phyloP scores from a whole-genome alignment of 176 grass and related monocot species.

The Zea luxurians region DNA sequence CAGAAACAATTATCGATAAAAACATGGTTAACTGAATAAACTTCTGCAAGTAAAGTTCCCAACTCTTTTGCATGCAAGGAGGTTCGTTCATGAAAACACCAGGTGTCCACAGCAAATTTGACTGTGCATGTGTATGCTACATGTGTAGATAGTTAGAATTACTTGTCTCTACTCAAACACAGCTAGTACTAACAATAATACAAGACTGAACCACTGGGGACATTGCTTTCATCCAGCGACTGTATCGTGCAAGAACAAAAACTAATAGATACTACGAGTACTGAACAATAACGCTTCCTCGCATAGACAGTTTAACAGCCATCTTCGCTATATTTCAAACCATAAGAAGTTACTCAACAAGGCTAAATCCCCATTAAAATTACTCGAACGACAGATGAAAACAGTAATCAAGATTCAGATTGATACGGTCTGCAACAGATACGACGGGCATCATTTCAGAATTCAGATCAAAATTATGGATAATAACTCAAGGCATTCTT shows the following conservation, averaged over 20 bases:
- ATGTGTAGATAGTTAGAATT: background rate
- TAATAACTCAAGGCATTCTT: slow-evolving; percentile 54
- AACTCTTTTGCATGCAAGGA: background rate
- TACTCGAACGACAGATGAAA: background rate
- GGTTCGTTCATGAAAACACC: background rate
- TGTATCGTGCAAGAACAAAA: too few relatives aligned
- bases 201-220: background rate
- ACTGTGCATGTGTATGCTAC: background rate
- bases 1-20: background rate
- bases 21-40: background rate
- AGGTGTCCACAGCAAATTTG: background rate
- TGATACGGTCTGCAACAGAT: background rate
- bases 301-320: background rate
- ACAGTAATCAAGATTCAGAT: background rate
- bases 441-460: background rate
- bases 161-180: background rate
- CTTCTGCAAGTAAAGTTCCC: background rate
- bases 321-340: background rate
- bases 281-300: background rate
- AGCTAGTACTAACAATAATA: background rate
- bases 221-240: background rate
- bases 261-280: too few relatives aligned
- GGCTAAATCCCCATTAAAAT: background rate
- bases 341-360: background rate
- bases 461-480: background rate